Evolutionary conservation across 495 filamentous ascomycete genomes (phyloP).

Genomic region (Penicillium ucsense): DNA sequence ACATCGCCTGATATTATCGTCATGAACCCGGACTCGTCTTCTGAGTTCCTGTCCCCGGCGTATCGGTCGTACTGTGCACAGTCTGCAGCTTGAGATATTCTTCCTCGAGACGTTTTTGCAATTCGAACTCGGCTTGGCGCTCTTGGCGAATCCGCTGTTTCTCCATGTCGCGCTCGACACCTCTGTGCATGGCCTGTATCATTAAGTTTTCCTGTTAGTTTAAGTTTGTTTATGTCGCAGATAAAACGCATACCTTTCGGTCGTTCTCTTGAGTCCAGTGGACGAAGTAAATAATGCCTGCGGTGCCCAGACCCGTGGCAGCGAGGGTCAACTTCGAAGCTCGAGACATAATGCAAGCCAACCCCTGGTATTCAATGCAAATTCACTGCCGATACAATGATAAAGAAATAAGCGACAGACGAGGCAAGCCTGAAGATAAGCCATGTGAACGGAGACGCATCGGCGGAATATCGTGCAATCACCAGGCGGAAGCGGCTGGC

Average conservation of each 20-base stretch:
- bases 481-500: slow-evolving; percentile 23
- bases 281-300: slow-evolving; percentile 72
- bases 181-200: slow-evolving; percentile 83
- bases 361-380: neutral
- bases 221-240: neutral
- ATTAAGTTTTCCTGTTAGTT: neutral
- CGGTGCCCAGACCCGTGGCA: slow-evolving; percentile 64
- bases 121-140: slow-evolving; percentile 85
- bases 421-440: neutral
- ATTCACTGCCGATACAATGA: neutral
- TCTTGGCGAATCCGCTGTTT: slow-evolving; percentile 83
- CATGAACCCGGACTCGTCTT: slow-evolving; percentile 13
- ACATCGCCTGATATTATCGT: neutral
- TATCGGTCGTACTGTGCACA: slow-evolving; percentile 35
- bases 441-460: slow-evolving; percentile 4
- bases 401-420: no score
- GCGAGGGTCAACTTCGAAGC: slow-evolving; percentile 80
- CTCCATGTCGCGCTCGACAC: slow-evolving; percentile 90
- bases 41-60: slow-evolving; percentile 6
- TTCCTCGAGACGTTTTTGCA: slow-evolving; percentile 75
- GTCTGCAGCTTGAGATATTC: slow-evolving; percentile 84
- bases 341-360: slow-evolving; percentile 54
- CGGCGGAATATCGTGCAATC: slow-evolving; percentile 22
- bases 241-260: slow-evolving; percentile 50
- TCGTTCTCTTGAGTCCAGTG: slow-evolving; percentile 83